Percentiles rank a stretch among this genome's conserved stretches.
phyloP scores from a whole-genome alignment of 1,139 yeast genomes.

The Pichia terricola region DNA sequence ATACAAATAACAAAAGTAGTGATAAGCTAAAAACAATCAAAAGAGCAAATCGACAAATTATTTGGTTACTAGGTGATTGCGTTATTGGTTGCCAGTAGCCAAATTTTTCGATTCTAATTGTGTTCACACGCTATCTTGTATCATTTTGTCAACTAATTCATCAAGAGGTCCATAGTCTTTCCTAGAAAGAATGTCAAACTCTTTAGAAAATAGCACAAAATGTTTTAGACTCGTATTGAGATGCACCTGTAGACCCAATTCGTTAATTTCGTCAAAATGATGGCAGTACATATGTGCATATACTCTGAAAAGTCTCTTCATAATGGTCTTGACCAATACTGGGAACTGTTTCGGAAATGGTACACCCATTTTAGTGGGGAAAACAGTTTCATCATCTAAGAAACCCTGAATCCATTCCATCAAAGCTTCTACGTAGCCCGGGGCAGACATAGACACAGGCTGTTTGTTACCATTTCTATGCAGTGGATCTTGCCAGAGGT shows the following conservation, averaged over 20 bases:
- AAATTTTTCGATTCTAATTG: no score
- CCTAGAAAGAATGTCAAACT: slow-evolving; percentile 63
- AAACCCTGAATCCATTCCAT: slow-evolving; percentile 92
- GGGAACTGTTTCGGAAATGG: slow-evolving; percentile 65
- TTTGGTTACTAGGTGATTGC: no score
- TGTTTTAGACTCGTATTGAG: slow-evolving; percentile 91
- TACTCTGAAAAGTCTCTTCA: slow-evolving; percentile 87
- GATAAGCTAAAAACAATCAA: neutral
- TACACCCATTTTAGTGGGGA: slow-evolving; percentile 84
- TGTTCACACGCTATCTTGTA: neutral
- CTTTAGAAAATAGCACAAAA: slow-evolving; percentile 78
- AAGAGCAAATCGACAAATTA: no score
- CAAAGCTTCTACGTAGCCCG: slow-evolving; percentile 84
- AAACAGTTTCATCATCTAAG: slow-evolving; percentile 79
- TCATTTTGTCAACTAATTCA: slow-evolving; percentile 74
- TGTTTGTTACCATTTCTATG: slow-evolving; percentile 32
- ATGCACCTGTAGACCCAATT: slow-evolving; percentile 85
- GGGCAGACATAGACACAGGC: slow-evolving; percentile 79
- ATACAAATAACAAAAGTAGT: neutral
- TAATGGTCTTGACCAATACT: slow-evolving; percentile 68
- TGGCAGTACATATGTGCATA: slow-evolving; percentile 97
- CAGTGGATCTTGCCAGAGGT: slow-evolving; percentile 80
- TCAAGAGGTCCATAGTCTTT: slow-evolving; percentile 90
- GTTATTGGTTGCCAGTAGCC: no score
- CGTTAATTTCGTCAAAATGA: slow-evolving; percentile 91